phyloP scores from a whole-genome alignment of 768 basidiomycete genomes.

The Termitomyces sp. region DNA sequence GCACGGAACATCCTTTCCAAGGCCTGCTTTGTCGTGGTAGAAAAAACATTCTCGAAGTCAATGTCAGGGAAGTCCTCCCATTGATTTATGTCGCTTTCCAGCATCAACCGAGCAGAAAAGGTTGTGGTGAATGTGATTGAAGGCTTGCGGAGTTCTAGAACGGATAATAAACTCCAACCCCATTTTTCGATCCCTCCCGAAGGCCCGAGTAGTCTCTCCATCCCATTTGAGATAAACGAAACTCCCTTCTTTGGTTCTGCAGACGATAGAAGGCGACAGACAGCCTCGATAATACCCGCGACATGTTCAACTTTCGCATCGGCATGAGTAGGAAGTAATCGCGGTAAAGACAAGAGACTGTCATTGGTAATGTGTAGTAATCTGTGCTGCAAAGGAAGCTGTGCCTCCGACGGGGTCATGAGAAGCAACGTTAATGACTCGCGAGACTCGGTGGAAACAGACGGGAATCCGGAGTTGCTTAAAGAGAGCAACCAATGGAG shows the following conservation, averaged over 20 bases:
- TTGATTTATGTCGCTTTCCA: constrained; percentile 41
- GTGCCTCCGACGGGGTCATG: constrained; percentile 31
- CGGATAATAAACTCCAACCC: constrained; percentile 82
- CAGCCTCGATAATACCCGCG: constrained; percentile 62
- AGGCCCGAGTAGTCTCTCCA: constrained; percentile 71
- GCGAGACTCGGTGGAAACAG: constrained; percentile 46
- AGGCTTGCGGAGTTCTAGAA: constrained; percentile 69
- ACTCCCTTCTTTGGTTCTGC: constrained; percentile 20
- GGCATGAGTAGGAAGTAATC: constrained; percentile 60
- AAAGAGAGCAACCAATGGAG: constrained; percentile 71
- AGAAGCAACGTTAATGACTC: constrained; percentile 43
- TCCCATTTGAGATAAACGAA: constrained; percentile 40
- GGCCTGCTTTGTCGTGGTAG: constrained; percentile 42
- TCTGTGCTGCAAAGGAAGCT: constrained; percentile 43
- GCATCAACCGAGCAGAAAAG: constrained; percentile 46
- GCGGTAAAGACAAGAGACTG: constrained; percentile 65
- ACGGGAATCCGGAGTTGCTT: constrained; percentile 49
- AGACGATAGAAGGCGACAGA: constrained; percentile 46
- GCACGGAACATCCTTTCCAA: constrained; percentile 69
- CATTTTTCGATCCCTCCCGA: constrained; percentile 84
- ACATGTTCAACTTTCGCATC: constrained; percentile 72
- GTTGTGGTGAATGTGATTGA: constrained; percentile 38
- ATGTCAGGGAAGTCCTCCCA: constrained; percentile 52
- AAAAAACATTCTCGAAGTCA: constrained; percentile 48
- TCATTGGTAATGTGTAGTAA: constrained; percentile 60